These are phyloP conservation scores for Schizochytrium sp. DNA, from an alignment of 108 stramenopile species.

Conservation along the genomic window DNA sequence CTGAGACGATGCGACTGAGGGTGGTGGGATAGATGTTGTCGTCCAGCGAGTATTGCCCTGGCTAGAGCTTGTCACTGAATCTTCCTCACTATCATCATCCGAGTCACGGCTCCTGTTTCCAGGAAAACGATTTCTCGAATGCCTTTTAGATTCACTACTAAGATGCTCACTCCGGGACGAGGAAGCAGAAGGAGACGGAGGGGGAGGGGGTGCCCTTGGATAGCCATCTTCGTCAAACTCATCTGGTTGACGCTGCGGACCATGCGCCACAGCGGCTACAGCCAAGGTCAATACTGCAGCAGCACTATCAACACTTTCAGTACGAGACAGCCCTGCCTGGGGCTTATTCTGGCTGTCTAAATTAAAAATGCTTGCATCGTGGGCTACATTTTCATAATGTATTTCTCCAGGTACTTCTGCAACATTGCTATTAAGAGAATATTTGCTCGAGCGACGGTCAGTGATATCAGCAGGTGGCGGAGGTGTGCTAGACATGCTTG, in stretches of 20 bases:
- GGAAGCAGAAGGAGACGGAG: not conserved
- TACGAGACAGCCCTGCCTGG: not conserved
- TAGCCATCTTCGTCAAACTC: too few relatives aligned
- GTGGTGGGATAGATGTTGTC: not conserved
- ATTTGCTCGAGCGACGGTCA: too few relatives aligned
- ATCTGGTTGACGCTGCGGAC: too few relatives aligned
- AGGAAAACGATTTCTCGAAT: too few relatives aligned
- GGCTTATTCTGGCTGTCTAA: not conserved
- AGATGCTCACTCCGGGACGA: too few relatives aligned
- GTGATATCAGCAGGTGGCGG: too few relatives aligned
- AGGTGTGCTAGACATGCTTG: too few relatives aligned
- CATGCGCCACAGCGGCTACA: not conserved
- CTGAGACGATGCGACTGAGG: not conserved
- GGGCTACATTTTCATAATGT: not conserved
- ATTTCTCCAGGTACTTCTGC: too few relatives aligned
- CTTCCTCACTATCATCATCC: not conserved
- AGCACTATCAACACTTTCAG: not conserved
- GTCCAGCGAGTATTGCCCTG: slow-evolving; percentile 4
- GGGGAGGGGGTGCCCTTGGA: not conserved
- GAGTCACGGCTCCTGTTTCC: not conserved
- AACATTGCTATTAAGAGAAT: too few relatives aligned
- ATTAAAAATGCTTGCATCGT: not conserved
- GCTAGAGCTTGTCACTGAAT: not conserved
- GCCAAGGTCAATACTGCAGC: not conserved
- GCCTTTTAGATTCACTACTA: too few relatives aligned